These are phyloP conservation scores for Xylaria sp. DNA, from an alignment of 2,329 filamentous ascomycete species.

Conservation along the genomic window DNA sequence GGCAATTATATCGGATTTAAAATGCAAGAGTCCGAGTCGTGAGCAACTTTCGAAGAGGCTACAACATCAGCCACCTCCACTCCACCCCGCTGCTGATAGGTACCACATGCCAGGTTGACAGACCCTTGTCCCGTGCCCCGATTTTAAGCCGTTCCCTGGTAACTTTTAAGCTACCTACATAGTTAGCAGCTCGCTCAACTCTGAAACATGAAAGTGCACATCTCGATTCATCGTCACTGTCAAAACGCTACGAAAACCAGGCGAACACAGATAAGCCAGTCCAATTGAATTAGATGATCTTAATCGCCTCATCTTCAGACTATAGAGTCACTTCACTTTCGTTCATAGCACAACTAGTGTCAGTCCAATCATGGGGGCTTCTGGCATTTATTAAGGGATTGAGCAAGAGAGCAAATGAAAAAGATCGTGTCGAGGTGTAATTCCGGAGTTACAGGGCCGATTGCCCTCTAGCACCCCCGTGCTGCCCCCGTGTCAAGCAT, in stretches of 20 bases:
- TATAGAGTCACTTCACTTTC: neutral
- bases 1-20: neutral
- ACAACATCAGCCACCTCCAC: slow-evolving; percentile 18
- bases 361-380: neutral
- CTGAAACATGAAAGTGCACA: slow-evolving; percentile 40
- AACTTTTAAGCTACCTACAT: neutral
- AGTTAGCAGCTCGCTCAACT: slow-evolving; percentile 24
- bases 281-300: neutral
- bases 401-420: neutral
- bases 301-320: neutral
- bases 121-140: neutral
- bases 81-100: neutral
- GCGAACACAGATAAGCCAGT: neutral
- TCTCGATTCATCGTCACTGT: slow-evolving; percentile 45
- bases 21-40: no score
- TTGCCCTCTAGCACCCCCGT: slow-evolving; percentile 14
- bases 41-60: neutral
- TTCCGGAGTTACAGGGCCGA: slow-evolving; percentile 35
- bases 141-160: neutral
- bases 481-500: slow-evolving; percentile 5
- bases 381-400: neutral
- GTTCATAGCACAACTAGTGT: neutral
- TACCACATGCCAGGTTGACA: slow-evolving; percentile 3
- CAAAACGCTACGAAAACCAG: slow-evolving; percentile 38
- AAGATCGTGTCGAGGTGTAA: neutral